Evolutionary conservation across 1,139 yeast species (phyloP).

Genomic region (Suzukiozyma palmioleophila): DNA sequence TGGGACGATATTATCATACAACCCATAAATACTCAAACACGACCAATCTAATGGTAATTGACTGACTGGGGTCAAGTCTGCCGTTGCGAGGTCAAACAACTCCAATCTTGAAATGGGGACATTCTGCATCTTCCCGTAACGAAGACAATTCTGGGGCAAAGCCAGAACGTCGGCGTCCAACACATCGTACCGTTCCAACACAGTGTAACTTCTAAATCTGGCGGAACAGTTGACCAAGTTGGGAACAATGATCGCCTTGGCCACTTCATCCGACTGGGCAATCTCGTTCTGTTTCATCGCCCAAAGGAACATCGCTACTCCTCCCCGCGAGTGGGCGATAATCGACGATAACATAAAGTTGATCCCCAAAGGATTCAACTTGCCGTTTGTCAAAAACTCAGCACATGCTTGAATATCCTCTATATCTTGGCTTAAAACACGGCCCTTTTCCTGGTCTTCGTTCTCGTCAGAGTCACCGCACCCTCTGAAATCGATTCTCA

Average conservation of each 20-base stretch:
- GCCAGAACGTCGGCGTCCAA: slow-evolving; percentile 12
- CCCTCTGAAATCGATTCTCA: slow-evolving; percentile 81
- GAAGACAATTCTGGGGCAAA: slow-evolving; percentile 30
- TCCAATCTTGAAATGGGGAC: slow-evolving; percentile 50
- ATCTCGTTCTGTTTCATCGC: slow-evolving; percentile 41
- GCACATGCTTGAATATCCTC: slow-evolving; percentile 60
- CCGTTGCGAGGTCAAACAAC: slow-evolving; percentile 46
- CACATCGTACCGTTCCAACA: slow-evolving; percentile 30
- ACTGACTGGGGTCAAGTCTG: slow-evolving; percentile 42
- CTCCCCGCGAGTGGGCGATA: slow-evolving; percentile 78
- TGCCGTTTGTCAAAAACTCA: slow-evolving; percentile 36
- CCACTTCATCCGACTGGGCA: slow-evolving; percentile 20
- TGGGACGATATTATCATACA: slow-evolving; percentile 63
- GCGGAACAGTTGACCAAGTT: slow-evolving; percentile 69
- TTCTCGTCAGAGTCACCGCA: slow-evolving; percentile 74
- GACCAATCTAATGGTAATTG: slow-evolving; percentile 44
- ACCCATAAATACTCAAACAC: slow-evolving; percentile 70
- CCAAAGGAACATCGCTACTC: slow-evolving; percentile 76
- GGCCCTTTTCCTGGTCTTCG: slow-evolving; percentile 39
- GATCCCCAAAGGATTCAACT: slow-evolving; percentile 32
- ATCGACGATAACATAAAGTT: slow-evolving; percentile 49
- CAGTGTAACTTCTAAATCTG: slow-evolving; percentile 43
- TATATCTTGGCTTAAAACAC: slow-evolving; percentile 59
- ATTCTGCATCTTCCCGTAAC: slow-evolving; percentile 46
- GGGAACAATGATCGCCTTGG: slow-evolving; percentile 45